Base-by-base conservation (phyloP, 768 basidiomycete genomes). In the Rhizopogon vesiculosus region DNA sequence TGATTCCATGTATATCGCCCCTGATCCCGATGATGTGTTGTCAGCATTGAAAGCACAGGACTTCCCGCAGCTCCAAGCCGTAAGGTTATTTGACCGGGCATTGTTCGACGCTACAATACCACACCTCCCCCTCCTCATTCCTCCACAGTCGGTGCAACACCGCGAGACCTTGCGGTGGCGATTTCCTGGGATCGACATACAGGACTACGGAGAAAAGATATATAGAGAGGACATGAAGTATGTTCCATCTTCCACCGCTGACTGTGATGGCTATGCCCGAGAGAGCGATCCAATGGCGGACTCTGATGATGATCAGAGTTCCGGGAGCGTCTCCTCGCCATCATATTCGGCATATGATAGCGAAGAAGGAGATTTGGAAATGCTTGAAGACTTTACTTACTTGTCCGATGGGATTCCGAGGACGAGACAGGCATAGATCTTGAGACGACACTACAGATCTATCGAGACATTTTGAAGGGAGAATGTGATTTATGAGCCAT, bases 311-410 rank as follows among this genome's bases (percentile, higher is more conserved):
- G 45, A 50, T 28, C n/a, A 19, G 13, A 57, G 15, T 39, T 46
- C 48, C 22, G 7, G 13, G 7, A 19, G 5, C 8, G 38, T 45
- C 29, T 48, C 44, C 22, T 41, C 19, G 6, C 19, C 6, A 38
- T 46, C 54, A 16, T 56, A 55, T 40, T 29, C 56, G n/a, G 55
- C 55, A 44, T 35, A 45, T 33, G 54, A 57, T 16, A 48, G 45
- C 44, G 56, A 57, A 38, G 42, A 54, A 35, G 44, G 51, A 16
- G 52, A 56, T 53, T 25, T 54, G 13, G 51, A 56, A 41, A 42
- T 9, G 31, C 5, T 29, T 18, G 25, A 18, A 25, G 19, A 49
- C 16, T 19, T 46, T 12, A 33, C 19, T 31, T 1, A 48, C 33
- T 35, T 22, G 38, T 13, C 7, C n/a, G 13, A 53, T 7, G 18